Evolutionary conservation across 441 rosid species (phyloP).

Genomic region (Jatropha multifida): DNA sequence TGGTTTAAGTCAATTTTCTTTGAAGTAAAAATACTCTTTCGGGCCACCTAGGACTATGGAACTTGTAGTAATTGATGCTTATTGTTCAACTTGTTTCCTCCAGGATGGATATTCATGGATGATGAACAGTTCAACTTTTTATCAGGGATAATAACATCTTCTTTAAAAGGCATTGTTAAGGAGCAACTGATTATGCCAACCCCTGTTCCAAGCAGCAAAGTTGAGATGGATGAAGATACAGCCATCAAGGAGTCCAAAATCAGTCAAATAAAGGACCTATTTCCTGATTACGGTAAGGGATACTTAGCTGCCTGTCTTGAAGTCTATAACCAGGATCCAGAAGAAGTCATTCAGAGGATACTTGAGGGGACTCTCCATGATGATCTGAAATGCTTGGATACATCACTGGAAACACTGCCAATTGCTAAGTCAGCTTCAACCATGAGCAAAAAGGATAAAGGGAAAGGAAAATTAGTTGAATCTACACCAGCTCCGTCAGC

Average conservation of each 20-base stretch:
- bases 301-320: conserved; percentile 85
- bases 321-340: conserved; percentile 86
- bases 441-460: conserved; percentile 64
- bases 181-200: conserved; percentile 36
- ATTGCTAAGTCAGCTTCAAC: conserved; percentile 47
- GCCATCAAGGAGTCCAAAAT: conserved; percentile 80
- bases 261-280: conserved; percentile 90
- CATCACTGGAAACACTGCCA: conserved; percentile 65
- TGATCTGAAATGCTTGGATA: conserved; percentile 66
- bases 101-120: conserved; percentile 89
- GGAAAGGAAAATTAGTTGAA: conserved; percentile 80
- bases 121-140: conserved; percentile 79
- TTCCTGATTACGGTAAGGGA: conserved; percentile 91
- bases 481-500: conserved; percentile 22
- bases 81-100: conserved; percentile 17
- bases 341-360: conserved; percentile 93
- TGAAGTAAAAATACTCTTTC: background rate
- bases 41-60: background rate
- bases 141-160: conserved; percentile 57
- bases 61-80: background rate
- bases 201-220: conserved; percentile 33
- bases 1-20: background rate
- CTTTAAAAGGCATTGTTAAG: conserved; percentile 31
- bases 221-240: conserved; percentile 62
- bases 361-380: conserved; percentile 90